Evolutionary conservation across 345 rosid species (phyloP), one percentile per base, ranked within the genome.

Genomic region (Anacardium occidentale): DNA sequence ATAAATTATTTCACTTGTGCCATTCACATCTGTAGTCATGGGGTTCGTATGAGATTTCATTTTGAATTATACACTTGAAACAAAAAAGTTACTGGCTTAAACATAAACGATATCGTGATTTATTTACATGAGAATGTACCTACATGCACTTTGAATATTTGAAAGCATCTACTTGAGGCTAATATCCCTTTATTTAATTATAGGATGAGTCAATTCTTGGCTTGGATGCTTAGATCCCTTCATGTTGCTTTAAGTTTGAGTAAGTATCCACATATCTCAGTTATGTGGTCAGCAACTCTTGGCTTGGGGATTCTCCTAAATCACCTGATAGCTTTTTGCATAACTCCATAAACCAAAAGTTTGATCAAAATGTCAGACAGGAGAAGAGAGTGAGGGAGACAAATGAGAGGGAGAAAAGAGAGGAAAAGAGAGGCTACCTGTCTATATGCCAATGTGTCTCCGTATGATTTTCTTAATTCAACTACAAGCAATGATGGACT

Each of bases 361-460:
- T 26, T 18, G 10, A 55, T 34, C 15, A 44, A 14, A 32, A 62
- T 61, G n/a, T 76, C 37, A 64, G 26, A 20, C 48, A 21, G 22
- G 26, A 60, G 29, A 29, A 14, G 60, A 37, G 18, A 59, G 18
- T 11, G 40, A 55, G 6, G 18, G 10, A 24, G 18, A 50, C 40
- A 34, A 32, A 34, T 29, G 32, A 21, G 29, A 20, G 22, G 0
- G 18, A 22, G 15, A 0, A 69, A 44, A 37, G 1, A 29, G 7
- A 2, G 48, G 55, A 34, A 54, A 15, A 69, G 58, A 25, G 51
- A 21, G n/a, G 29, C 8, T 83, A 88, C 98, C 88, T 92, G 90
- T 88, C 95, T 88, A 80, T 94, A 94, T 37, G 72, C 78, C n/a
- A 77, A 45, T 67, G 98, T 62, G 83, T 94, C 99, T 37, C 99